Percentiles rank a stretch among this genome's conserved stretches.
phyloP scores from a whole-genome alignment of 2,329 filamentous ascomycete genomes.

The Geosmithia morbida region DNA sequence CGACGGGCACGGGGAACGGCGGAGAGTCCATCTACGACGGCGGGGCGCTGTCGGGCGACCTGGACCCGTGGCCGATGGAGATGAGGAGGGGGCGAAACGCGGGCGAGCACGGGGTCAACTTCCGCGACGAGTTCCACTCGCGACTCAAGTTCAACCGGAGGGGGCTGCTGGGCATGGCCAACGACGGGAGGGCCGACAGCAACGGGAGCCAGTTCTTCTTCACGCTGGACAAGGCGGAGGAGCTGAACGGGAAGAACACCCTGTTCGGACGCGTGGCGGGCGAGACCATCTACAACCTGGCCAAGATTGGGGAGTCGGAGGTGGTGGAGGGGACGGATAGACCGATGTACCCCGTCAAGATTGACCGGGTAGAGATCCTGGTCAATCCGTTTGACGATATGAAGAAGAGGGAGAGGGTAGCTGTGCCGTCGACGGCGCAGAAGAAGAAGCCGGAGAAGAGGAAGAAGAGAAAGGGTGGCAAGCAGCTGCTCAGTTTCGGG shows the following conservation, averaged over 20 bases:
- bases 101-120: slow-evolving; percentile 42
- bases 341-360: slow-evolving; percentile 72
- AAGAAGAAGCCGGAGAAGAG: slow-evolving; percentile 26
- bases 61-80: slow-evolving; percentile 60
- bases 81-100: slow-evolving; percentile 47
- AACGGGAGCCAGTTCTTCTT: slow-evolving; percentile 98
- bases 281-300: slow-evolving; percentile 90
- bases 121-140: slow-evolving; percentile 81
- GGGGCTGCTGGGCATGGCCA: slow-evolving; percentile 91
- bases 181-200: slow-evolving; percentile 59
- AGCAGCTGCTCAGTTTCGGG: slow-evolving; percentile 66
- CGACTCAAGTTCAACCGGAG: slow-evolving; percentile 85
- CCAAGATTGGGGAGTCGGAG: slow-evolving; percentile 85
- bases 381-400: slow-evolving; percentile 76
- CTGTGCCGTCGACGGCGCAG: slow-evolving; percentile 22
- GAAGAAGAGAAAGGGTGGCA: slow-evolving; percentile 60
- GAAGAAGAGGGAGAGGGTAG: slow-evolving; percentile 50
- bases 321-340: slow-evolving; percentile 65
- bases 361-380: slow-evolving; percentile 59
- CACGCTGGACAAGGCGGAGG: slow-evolving; percentile 70
- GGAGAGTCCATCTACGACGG: slow-evolving; percentile 88
- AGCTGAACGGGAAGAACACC: slow-evolving; percentile 82
- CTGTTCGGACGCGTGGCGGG: slow-evolving; percentile 86
- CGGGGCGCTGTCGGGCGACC: slow-evolving; percentile 56
- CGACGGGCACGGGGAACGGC: slow-evolving; percentile 81